Percentiles rank a stretch among this genome's conserved stretches.
phyloP scores from a whole-genome alignment of 495 filamentous ascomycete genomes.

The Aspergillus campestris region DNA sequence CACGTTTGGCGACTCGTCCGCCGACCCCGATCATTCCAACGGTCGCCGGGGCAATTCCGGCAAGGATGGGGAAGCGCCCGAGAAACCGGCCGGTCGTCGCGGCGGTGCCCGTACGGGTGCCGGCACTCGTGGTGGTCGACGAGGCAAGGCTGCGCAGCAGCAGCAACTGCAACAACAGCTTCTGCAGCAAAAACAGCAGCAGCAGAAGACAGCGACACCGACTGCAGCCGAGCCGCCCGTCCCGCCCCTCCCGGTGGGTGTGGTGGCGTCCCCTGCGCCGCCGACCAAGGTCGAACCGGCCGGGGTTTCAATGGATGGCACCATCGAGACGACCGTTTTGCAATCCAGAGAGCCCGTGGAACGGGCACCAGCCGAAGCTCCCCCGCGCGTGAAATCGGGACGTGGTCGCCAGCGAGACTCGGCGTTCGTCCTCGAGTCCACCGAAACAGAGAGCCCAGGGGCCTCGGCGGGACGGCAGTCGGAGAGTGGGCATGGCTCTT shows the following conservation, averaged over 20 bases:
- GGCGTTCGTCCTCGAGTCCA: slow-evolving; percentile 34
- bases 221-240: slow-evolving; percentile 6
- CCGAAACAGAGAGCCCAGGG: slow-evolving; percentile 28
- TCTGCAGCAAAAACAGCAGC: slow-evolving; percentile 14
- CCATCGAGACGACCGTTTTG: slow-evolving; percentile 9
- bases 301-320: slow-evolving; percentile 22
- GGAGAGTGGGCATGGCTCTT: slow-evolving; percentile 36
- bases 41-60: slow-evolving; percentile 39
- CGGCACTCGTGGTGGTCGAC: slow-evolving; percentile 29
- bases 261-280: slow-evolving; percentile 17
- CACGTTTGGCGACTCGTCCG: slow-evolving; percentile 55
- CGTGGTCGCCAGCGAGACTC: slow-evolving; percentile 32
- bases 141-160: slow-evolving; percentile 27
- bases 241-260: slow-evolving; percentile 4
- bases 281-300: slow-evolving; percentile 26
- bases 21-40: slow-evolving; percentile 39
- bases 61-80: slow-evolving; percentile 45
- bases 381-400: slow-evolving; percentile 22
- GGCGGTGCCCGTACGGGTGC: slow-evolving; percentile 38
- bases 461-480: slow-evolving; percentile 16
- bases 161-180: slow-evolving; percentile 23
- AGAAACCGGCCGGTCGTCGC: slow-evolving; percentile 46
- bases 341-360: slow-evolving; percentile 19
- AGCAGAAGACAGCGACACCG: slow-evolving; percentile 8
- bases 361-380: slow-evolving; percentile 14